Evolutionary conservation across 2,329 filamentous ascomycete species (phyloP), one percentile per base, ranked within the genome.

Genomic region (Exophiala viscosa): DNA sequence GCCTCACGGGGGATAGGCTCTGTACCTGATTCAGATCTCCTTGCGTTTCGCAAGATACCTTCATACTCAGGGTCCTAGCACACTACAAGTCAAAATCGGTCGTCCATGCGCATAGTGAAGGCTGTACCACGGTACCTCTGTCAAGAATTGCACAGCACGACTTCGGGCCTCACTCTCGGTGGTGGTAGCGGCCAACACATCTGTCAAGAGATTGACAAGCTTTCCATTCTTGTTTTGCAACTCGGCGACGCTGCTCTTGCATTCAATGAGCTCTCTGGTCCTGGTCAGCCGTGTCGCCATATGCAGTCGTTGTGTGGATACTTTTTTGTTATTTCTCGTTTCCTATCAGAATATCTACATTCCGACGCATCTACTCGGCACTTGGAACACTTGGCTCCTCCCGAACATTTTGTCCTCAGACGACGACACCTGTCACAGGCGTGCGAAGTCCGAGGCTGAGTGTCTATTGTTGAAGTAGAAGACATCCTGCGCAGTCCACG

Each of bases 321-420:
- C 49, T 53, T 53, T 23, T 48, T 53, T 23, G 48, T 46, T 32
- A n/a, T 48, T 41, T 43, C 50, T n/a, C 50, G 35, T 38, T 53
- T 53, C 28, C 50, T 20, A 23, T 53, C 50, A 5, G 45, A 31
- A 35, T 53, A 53, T 2, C n/a, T 43, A 31, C 50, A 53, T 31
- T 43, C 45, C 8, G 45, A 17, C 10, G 33, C 35, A 17, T 53
- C 50, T 3, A 39, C 38, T 15, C 15, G 36, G 33, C 50, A 53
- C 31, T 44, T 53, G 15, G 28, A 31, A 36, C 50, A 53, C 36
- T 23, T 34, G 13, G 35, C 11, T 14, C 32, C 45, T 3, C 45
- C 50, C 4, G 50, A 48, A 40, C 50, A 53, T 34, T 53, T 53
- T 17, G 50, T 40, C 10, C 45, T 36, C 38, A 53, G 17, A 10